Evolutionary conservation across 352 stramenopile genomes (phyloP), one percentile per base, ranked within the genome.

Genomic region (Peronospora belbahrii): DNA sequence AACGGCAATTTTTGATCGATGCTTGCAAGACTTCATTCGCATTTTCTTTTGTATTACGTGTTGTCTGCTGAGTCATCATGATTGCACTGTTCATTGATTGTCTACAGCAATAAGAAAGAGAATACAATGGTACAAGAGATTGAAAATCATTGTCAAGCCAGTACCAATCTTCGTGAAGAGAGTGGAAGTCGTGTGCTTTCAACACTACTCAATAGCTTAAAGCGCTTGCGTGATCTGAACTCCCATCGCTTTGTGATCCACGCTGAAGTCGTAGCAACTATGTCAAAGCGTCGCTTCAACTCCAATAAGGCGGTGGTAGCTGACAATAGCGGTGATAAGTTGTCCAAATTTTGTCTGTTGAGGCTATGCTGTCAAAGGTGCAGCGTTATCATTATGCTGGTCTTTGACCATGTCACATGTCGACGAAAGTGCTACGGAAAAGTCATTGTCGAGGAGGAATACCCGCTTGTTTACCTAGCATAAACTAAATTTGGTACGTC

Each of bases 381-480:
- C 75, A 89, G 24, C 78, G 74, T 11, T 92, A 86, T 47, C 70
- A 78, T 8, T 92, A 92, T 47, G 53, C 39, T 19, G 69, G 65
- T 13, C 50, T 92, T 32, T 62, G 67, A 6, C 73, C 75, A 0
- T 78, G 77, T 25, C 75, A 88, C 18, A 55, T 92, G 49, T 88
- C 78, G 0, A 58, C 88, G 19, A 70, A 87, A 13, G 81, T 89
- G 48, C 67, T 90, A 42, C 79, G 80, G 32, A 85, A 85, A 52
- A 88, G 81, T 90, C 62, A 85, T 81, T 41, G 65, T 87, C 15
- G 78, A 93, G 52, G 78, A 93, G 48, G 78, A 88, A 44, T 93
- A 93, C 37, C 78, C 81, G n/a, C 70, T 90, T 8, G 90, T 74
- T 8, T 90, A 93, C 62, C n/a, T n/a, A n/a, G n/a, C 65, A 87